These are phyloP conservation scores for Pseudogymnoascus sp. DNA, from an alignment of 2,329 filamentous ascomycete genomes.

Conservation along the genomic window DNA sequence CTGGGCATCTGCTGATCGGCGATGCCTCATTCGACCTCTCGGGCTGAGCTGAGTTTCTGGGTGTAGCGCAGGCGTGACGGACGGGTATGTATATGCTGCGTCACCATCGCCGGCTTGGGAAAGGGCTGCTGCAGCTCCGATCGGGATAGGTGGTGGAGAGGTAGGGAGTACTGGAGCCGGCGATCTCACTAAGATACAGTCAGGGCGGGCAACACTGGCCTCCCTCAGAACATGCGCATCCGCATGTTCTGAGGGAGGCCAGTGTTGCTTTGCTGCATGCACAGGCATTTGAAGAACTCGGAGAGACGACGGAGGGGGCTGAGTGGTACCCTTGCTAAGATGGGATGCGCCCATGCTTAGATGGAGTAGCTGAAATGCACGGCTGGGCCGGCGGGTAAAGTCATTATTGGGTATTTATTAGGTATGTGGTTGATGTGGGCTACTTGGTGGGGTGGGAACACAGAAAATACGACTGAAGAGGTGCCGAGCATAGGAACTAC, in stretches of 20 bases:
- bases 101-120: not conserved
- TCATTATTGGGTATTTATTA: not conserved
- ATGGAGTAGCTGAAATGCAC: not conserved
- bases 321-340: not conserved
- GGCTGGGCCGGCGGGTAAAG: not conserved
- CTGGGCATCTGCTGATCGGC: slow-evolving; percentile 2
- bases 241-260: slow-evolving; percentile 75
- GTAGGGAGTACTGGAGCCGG: not conserved
- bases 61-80: not conserved
- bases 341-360: not conserved
- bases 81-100: not conserved
- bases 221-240: slow-evolving; percentile 85
- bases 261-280: slow-evolving; percentile 76
- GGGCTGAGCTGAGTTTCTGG: not conserved
- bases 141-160: not conserved
- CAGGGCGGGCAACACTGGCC: slow-evolving; percentile 54
- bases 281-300: slow-evolving; percentile 76
- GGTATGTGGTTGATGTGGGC: not conserved
- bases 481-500: not conserved
- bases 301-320: slow-evolving; percentile 67
- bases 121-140: not conserved
- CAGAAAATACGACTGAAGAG: not conserved
- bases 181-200: slow-evolving; percentile 2
- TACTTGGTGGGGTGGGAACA: not conserved
- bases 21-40: not conserved